Evolutionary conservation across 129 eudicot genomes (phyloP), one percentile per base, ranked within the genome.

Genomic region (Silybum marianum): DNA sequence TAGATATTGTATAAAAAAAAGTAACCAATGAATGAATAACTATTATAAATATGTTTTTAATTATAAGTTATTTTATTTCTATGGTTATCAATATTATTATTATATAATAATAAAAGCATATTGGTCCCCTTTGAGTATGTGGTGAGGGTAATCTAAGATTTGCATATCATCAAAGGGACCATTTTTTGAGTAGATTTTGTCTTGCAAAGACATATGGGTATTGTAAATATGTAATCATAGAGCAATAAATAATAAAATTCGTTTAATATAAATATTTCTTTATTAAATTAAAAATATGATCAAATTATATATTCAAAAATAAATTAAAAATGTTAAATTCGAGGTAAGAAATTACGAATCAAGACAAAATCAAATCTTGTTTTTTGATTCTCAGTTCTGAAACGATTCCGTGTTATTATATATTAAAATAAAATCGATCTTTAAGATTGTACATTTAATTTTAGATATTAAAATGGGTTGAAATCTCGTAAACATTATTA

Each of bases 151-250:
- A 54, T 28, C 71, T 24, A 73, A 78, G 86, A 78, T 82, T 74
- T 86, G 89, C 84, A 80, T 63, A 86, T 79, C 87, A 79, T 10
- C 44, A 69, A 22, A 40, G 66, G 86, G 86, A 77, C 86, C 84
- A 51, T 71, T 81, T 71, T 76, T 60, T 24, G 10, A 19, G 24
- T 24, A 28, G 38, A 51, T 42, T 51, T 42, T 74, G 67, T 74
- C 66, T 13, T 24, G 19, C 14, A 74, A 58, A 28, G 48, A 30
- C 28, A 14, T 14, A 28, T 58, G 21, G 79, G 79, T 18, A 75
- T 71, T 42, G 25, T 4, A 32, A 32, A 32, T 32, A 3, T 32
- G 36, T 71, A 18, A 36, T 39, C 75, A 71, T 71, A 34, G 18
- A 71, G 25, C 16, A 68, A 24, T 58, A 58, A 58, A 51, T 16